phyloP scores from a whole-genome alignment of 768 basidiomycete species.

The Pisolithus orientalis region DNA sequence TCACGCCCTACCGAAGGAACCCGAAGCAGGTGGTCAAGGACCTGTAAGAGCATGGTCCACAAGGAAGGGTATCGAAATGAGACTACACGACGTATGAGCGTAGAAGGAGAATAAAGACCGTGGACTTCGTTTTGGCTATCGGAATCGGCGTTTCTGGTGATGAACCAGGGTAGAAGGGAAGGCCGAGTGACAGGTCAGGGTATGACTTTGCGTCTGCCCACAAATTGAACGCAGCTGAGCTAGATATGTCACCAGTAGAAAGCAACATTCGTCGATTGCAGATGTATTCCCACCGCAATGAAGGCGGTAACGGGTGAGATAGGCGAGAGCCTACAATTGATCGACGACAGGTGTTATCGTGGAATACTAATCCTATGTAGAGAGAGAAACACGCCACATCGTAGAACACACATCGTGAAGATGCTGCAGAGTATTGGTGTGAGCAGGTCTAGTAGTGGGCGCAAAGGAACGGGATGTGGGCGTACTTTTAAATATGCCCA shows the following conservation, averaged over 20 bases:
- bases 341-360: no score
- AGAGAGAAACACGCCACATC: no score
- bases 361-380: no score
- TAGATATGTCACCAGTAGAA: slow-evolving; percentile 13
- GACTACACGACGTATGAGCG: slow-evolving; percentile 76
- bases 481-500: no score
- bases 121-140: slow-evolving; percentile 1
- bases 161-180: not conserved
- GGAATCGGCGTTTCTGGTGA: not conserved
- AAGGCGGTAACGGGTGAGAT: not conserved
- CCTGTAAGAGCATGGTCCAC: slow-evolving; percentile 65
- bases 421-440: no score
- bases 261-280: slow-evolving; percentile 12
- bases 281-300: not conserved
- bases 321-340: slow-evolving; percentile 5
- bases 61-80: slow-evolving; percentile 69
- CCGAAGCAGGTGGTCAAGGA: slow-evolving; percentile 48
- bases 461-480: no score
- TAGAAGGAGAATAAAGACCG: slow-evolving; percentile 38
- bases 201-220: slow-evolving; percentile 22
- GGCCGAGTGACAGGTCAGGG: slow-evolving; percentile 14
- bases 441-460: no score
- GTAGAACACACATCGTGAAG: no score
- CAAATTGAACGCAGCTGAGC: slow-evolving; percentile 8
- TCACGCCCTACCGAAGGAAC: slow-evolving; percentile 52